Evolutionary conservation across 257 asterid genomes (phyloP), one percentile per base, ranked within the genome.

Genomic region (Coffea eugenioides): DNA sequence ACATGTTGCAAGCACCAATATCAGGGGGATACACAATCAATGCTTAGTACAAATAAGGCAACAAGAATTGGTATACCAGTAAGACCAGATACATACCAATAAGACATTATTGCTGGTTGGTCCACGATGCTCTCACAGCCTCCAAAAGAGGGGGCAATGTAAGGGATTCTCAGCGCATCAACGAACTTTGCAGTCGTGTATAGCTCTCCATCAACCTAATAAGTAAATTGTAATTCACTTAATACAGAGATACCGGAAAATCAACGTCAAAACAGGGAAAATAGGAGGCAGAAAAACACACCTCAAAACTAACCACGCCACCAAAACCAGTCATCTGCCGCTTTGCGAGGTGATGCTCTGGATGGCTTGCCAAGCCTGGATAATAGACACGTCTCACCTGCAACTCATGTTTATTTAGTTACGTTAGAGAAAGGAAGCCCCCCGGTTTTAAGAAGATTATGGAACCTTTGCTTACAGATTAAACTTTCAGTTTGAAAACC

Each of bases 251-350:
- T 57, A 45, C 46, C 36, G 31, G 23, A 69, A 18, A 46, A 52
- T 13, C 23, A 71, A 66, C 31, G 57, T 49, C 49, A 0, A 61
- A 70, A 70, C 36, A 41, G 49, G 23, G n/a, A 39, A 39, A 23
- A 5, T 1, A 52, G 21, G 0, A 23, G 4, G 75, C 25, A 0
- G 15, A 18, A 51, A 27, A 70, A 87, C 97, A 83, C 64, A 91
- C 98, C 98, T 94, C 98, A 86, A 94, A 94, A 69, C 98, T 94
- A 82, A 94, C 97, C 77, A 94, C 98, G 3, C 98, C 98, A 82
- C 97, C 98, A 83, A 94, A 94, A 82, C 97, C 98, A 82, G 80
- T 89, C 98, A 94, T 94, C 88, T 94, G 98, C 84, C 84, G 88
- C 89, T 89, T 92, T 71, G 97, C 98, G 80, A 94, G 90, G 48